A percentile compares a stretch with the other conserved stretches of the same genome.
Evolutionary conservation across 305 asterid species (phyloP).

Genomic region (Salvia sclarea): DNA sequence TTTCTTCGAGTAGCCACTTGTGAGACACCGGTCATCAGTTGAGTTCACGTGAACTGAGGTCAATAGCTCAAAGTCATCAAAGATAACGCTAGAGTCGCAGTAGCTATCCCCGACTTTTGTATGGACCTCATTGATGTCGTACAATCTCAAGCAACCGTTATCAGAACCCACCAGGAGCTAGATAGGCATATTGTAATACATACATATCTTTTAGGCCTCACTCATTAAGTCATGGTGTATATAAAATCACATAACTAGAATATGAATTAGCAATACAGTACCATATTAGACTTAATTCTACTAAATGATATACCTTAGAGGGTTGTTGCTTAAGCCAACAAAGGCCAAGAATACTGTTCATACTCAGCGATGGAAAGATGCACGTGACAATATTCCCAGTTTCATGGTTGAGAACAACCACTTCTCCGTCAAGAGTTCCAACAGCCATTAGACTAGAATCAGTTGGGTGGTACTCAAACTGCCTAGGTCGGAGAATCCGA

Average conservation of each 20-base stretch:
- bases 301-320: slow-evolving; percentile 53
- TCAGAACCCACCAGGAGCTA: slow-evolving; percentile 85
- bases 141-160: slow-evolving; percentile 67
- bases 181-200: slow-evolving; percentile 18
- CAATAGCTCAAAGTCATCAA: slow-evolving; percentile 71
- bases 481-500: slow-evolving; percentile 67
- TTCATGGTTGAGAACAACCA: slow-evolving; percentile 69
- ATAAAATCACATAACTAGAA: too few species aligned
- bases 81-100: slow-evolving; percentile 38
- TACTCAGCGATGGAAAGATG: slow-evolving; percentile 43
- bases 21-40: slow-evolving; percentile 64
- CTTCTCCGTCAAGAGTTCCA: slow-evolving; percentile 89
- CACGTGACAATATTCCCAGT: slow-evolving; percentile 46
- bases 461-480: slow-evolving; percentile 82
- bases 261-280: too few species aligned
- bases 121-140: slow-evolving; percentile 52
- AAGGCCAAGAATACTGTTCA: slow-evolving; percentile 62
- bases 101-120: slow-evolving; percentile 32
- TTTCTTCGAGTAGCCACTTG: slow-evolving; percentile 80
- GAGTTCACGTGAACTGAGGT: slow-evolving; percentile 85
- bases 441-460: slow-evolving; percentile 74
- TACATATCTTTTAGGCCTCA: slow-evolving; percentile 28
- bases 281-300: too few species aligned
- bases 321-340: slow-evolving; percentile 81
- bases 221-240: not conserved